These are phyloP conservation scores for Quercus alba DNA, from an alignment of 306 rosid genomes.

Conservation along the genomic window DNA sequence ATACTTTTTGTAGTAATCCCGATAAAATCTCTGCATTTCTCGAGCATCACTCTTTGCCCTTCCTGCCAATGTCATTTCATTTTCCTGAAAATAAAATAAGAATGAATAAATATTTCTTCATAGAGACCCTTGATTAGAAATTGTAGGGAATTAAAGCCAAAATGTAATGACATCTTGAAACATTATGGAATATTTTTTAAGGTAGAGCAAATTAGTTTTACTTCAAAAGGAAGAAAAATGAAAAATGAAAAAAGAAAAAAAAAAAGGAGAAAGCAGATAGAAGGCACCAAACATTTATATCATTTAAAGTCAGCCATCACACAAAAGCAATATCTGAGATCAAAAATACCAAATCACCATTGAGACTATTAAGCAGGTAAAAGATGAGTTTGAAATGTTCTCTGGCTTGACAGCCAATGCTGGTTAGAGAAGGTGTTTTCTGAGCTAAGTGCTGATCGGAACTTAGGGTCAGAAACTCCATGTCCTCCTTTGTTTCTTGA, in stretches of 20 bases:
- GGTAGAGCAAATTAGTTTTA: not conserved
- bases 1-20: conserved; percentile 71
- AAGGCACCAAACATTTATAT: not conserved
- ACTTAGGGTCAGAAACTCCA: too few relatives aligned
- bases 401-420: not conserved
- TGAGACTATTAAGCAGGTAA: not conserved
- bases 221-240: not conserved
- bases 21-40: conserved; percentile 89
- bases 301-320: not conserved
- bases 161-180: not conserved
- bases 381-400: not conserved
- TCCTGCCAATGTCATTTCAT: conserved; percentile 73
- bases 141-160: not conserved
- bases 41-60: conserved; percentile 90
- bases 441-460: too few relatives aligned
- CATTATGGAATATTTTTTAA: not conserved
- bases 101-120: conserved; percentile 3
- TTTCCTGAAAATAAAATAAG: conserved; percentile 54
- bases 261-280: not conserved
- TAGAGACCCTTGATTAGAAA: not conserved
- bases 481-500: too few relatives aligned
- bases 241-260: not conserved
- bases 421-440: not conserved
- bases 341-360: not conserved
- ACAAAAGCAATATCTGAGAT: not conserved